Evolutionary conservation across 164 flowering plant species (phyloP).

Genomic region (Liriodendron chinense): DNA sequence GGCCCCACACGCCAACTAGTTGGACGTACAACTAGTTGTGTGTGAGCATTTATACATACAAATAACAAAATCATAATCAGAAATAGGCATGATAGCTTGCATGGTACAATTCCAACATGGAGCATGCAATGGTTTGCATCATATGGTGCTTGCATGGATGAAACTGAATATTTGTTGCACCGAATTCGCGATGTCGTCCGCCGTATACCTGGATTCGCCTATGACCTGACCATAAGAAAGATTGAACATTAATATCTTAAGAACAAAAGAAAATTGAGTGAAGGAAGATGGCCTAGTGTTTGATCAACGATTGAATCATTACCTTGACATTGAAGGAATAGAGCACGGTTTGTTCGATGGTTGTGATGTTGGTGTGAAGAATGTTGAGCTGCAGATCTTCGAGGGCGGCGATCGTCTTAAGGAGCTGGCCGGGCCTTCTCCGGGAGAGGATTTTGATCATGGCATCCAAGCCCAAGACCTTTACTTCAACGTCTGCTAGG

Average conservation of each 20-base stretch:
- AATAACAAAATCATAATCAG: no score
- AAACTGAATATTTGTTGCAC: conserved; percentile 87
- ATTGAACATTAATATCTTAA: neutral
- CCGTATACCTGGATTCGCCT: conserved; percentile 61
- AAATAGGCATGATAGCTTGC: no score
- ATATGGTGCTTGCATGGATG: conserved; percentile 66
- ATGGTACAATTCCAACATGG: neutral
- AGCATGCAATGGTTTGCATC: neutral
- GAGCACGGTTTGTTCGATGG: conserved; percentile 94
- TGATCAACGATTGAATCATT: neutral
- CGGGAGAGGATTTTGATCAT: conserved; percentile 80
- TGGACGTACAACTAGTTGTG: no score
- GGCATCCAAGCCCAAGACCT: conserved; percentile 76
- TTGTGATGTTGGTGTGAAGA: conserved; percentile 92
- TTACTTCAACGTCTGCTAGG: conserved; percentile 89
- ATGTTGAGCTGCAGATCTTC: conserved; percentile 81
- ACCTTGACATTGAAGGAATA: conserved; percentile 96
- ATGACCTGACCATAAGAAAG: conserved; percentile 36
- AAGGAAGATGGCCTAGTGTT: neutral
- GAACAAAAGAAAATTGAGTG: neutral
- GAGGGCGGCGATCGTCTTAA: conserved; percentile 74
- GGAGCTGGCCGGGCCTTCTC: conserved; percentile 85
- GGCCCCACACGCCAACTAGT: no score
- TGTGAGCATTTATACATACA: no score
- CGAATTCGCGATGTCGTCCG: conserved; percentile 84